Percentiles rank a stretch among this genome's conserved stretches.
Evolutionary conservation across 1,284 basidiomycete genomes (phyloP).

Genomic region (Prillingera fragicola): DNA sequence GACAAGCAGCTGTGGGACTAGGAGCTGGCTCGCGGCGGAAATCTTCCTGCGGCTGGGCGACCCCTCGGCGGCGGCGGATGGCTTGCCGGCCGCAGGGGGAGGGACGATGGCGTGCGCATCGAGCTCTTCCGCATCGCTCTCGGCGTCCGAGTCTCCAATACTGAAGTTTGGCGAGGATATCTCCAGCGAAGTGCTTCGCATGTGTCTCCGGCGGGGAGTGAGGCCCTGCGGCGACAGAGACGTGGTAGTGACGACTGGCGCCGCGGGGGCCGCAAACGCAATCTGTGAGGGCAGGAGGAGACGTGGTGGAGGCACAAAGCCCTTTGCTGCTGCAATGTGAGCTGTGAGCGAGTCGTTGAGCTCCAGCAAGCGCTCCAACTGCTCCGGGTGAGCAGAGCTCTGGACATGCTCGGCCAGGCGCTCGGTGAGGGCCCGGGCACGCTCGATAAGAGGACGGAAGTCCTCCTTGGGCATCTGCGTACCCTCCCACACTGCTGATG

Average conservation of each 20-base stretch:
- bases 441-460: conserved; percentile 48
- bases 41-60: neutral
- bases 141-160: conserved; percentile 58
- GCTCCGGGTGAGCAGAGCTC: neutral
- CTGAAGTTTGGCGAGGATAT: conserved; percentile 61
- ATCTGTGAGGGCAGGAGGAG: conserved; percentile 38
- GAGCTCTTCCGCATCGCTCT: conserved; percentile 57
- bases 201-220: conserved; percentile 27
- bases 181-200: conserved; percentile 45
- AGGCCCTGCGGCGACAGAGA: conserved; percentile 3
- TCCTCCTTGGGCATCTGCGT: conserved; percentile 40
- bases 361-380: conserved; percentile 61
- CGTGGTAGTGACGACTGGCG: conserved; percentile 13
- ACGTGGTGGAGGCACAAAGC: conserved; percentile 37
- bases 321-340: conserved; percentile 44
- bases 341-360: conserved; percentile 66
- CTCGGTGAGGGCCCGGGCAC: conserved; percentile 55
- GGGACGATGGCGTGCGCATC: conserved; percentile 34
- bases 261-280: conserved; percentile 14
- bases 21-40: neutral
- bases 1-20: neutral
- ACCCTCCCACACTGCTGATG: conserved; percentile 39
- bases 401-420: conserved; percentile 57
- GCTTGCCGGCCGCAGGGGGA: conserved; percentile 55
- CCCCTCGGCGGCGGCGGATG: neutral